Conservation (phyloP, 352 stramenopile species). For the Phytophthora podocarpi region DNA sequence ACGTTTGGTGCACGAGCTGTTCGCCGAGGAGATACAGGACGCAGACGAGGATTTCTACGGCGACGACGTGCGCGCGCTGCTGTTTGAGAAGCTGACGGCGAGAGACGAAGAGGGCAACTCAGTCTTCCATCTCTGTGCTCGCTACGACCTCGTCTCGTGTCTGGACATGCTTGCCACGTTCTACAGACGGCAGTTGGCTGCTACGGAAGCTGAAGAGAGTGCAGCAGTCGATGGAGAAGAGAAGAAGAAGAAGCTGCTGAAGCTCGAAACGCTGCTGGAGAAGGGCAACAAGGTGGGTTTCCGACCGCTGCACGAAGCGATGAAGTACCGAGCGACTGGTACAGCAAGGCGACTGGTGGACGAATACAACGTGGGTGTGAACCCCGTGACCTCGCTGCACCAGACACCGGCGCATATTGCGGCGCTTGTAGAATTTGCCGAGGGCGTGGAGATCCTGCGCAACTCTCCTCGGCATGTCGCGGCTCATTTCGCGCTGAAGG, state of each 20-base stretch:
- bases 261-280: slow-evolving; percentile 50
- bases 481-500: slow-evolving; percentile 38
- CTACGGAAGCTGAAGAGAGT: slow-evolving; percentile 11
- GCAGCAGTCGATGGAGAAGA: slow-evolving; percentile 2
- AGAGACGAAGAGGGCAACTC: slow-evolving; percentile 80
- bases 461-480: slow-evolving; percentile 20
- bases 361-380: slow-evolving; percentile 52
- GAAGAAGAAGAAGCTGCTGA: slow-evolving; percentile 27
- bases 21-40: slow-evolving; percentile 1
- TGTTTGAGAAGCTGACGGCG: slow-evolving; percentile 56
- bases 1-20: slow-evolving; percentile 45
- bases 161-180: slow-evolving; percentile 56
- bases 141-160: slow-evolving; percentile 56
- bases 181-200: slow-evolving; percentile 38
- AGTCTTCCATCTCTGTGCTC: slow-evolving; percentile 81
- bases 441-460: slow-evolving; percentile 58
- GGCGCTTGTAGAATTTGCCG: slow-evolving; percentile 50
- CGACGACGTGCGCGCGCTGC: slow-evolving; percentile 47
- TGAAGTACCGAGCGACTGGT: slow-evolving; percentile 59
- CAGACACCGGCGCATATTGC: slow-evolving; percentile 77
- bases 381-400: slow-evolving; percentile 47
- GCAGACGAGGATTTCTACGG: slow-evolving; percentile 16
- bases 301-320: slow-evolving; percentile 66
- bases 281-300: slow-evolving; percentile 69
- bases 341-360: slow-evolving; percentile 39